Evolutionary conservation across 2,329 filamentous ascomycete genomes (phyloP).

Genomic region (Cladophialophora immunda): DNA sequence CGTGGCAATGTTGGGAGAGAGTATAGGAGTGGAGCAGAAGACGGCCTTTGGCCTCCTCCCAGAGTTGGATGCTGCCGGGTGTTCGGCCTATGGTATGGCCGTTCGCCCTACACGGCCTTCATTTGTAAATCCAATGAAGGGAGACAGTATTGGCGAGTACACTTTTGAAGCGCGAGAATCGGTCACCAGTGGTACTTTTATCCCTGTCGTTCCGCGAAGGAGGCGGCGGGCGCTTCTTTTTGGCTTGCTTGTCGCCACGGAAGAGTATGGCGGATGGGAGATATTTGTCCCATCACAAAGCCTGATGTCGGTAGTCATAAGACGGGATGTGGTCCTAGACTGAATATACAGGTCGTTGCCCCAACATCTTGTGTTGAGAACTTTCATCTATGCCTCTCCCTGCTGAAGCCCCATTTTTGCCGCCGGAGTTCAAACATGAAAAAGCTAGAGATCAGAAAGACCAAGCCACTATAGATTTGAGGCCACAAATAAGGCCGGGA

Average conservation of each 20-base stretch:
- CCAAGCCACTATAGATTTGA: slow-evolving; percentile 59
- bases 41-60: background rate
- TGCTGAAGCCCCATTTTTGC: slow-evolving; percentile 36
- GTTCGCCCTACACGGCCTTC: background rate
- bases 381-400: slow-evolving; percentile 37
- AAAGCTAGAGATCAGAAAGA: slow-evolving; percentile 40
- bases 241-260: background rate
- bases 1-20: background rate
- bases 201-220: background rate
- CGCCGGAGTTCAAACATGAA: slow-evolving; percentile 40
- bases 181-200: background rate
- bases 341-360: background rate
- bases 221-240: background rate
- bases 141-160: background rate
- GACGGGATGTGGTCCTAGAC: background rate
- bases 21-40: background rate
- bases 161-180: background rate
- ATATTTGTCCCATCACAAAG: background rate
- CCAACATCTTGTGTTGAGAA: background rate
- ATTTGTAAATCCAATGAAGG: background rate
- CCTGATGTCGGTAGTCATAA: background rate
- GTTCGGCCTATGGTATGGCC: background rate
- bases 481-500: slow-evolving; percentile 58
- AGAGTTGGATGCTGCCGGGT: too few relatives aligned
- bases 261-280: background rate